phyloP scores from a whole-genome alignment of 805 yeast genomes.

The Candida nonsorbophila region DNA sequence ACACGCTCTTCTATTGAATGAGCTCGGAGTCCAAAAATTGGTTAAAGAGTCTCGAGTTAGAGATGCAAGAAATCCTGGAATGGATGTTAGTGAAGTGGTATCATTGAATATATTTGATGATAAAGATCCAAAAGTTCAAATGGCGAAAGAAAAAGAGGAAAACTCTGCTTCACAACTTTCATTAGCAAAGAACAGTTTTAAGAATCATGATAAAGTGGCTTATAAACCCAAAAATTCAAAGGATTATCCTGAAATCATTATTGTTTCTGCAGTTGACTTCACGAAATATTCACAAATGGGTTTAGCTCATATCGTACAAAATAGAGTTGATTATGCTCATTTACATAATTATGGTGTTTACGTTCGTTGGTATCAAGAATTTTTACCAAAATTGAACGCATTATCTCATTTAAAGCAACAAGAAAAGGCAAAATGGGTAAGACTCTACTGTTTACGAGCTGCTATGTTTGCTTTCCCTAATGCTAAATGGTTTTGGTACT shows the following conservation, averaged over 20 bases:
- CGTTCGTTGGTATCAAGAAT: slow-evolving; percentile 82
- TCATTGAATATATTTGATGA: slow-evolving; percentile 43
- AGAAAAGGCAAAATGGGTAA: slow-evolving; percentile 57
- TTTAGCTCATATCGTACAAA: slow-evolving; percentile 68
- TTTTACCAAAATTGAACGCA: slow-evolving; percentile 52
- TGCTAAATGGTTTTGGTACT: slow-evolving; percentile 86
- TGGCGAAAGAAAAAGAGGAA: slow-evolving; percentile 41
- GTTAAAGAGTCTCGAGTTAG: slow-evolving; percentile 45
- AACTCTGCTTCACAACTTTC: slow-evolving; percentile 38
- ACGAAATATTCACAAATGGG: slow-evolving; percentile 57
- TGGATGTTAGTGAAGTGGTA: slow-evolving; percentile 26
- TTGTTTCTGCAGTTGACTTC: slow-evolving; percentile 78
- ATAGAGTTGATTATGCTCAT: slow-evolving; percentile 85
- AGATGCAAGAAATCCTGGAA: slow-evolving; percentile 37
- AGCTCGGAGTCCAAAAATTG: slow-evolving; percentile 47
- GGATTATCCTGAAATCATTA: slow-evolving; percentile 57
- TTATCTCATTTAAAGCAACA: slow-evolving; percentile 33
- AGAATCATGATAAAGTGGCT: slow-evolving; percentile 60
- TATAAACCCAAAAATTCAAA: slow-evolving; percentile 30
- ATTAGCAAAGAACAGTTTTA: slow-evolving; percentile 51
- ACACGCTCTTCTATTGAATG: slow-evolving; percentile 57
- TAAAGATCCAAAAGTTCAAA: slow-evolving; percentile 26
- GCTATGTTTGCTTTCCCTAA: slow-evolving; percentile 93
- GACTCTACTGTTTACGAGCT: slow-evolving; percentile 61
- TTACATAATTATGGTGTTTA: slow-evolving; percentile 77